Evolutionary conservation across 2,329 filamentous ascomycete genomes (phyloP), one percentile per base, ranked within the genome.

Genomic region (Sporothrix curviconia): DNA sequence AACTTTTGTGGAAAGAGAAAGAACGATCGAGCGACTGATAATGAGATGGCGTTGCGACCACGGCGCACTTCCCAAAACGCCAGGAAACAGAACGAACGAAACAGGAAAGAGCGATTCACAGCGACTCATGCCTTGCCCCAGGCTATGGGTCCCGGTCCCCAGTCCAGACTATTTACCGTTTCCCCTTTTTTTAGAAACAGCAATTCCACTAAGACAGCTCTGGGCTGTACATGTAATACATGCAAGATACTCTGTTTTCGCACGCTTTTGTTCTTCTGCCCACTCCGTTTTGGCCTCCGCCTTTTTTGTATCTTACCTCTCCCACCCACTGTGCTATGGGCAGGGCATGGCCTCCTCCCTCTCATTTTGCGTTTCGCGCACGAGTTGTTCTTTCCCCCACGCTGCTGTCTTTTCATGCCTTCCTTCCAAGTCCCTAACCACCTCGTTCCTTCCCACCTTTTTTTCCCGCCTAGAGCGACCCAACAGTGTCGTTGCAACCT

Each of bases 151-250:
- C 11, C 28, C 11, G 28, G 28, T 5, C 28, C 28, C 5, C 6
- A 32, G 28, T 5, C 28, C 28, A 5, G 11, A 32, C n/a, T 32
- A 11, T 11, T 19, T 22, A 39, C 49, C 36, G 49, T 42, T 52
- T 42, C 42, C 22, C 25, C 37, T 52, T 52, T 40, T 52, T 52
- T 52, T 52, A 52, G 49, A 40, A 52, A 42, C 49, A 52, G 25
- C 36, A 52, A 30, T 25, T 42, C 12, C 49, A 52, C 36, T 42
- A 52, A 42, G 8, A 43, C n/a, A n/a, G n/a, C n/a, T n/a, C n/a
- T n/a, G n/a, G n/a, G n/a, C n/a, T n/a, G n/a, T n/a, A n/a, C n/a
- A n/a, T n/a, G n/a, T n/a, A n/a, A n/a, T n/a, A n/a, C n/a, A n/a
- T n/a, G n/a, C n/a, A n/a, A n/a, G n/a, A n/a, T n/a, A n/a, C n/a